phyloP scores from a whole-genome alignment of 331 rosid genomes.

The Quercus phellos region DNA sequence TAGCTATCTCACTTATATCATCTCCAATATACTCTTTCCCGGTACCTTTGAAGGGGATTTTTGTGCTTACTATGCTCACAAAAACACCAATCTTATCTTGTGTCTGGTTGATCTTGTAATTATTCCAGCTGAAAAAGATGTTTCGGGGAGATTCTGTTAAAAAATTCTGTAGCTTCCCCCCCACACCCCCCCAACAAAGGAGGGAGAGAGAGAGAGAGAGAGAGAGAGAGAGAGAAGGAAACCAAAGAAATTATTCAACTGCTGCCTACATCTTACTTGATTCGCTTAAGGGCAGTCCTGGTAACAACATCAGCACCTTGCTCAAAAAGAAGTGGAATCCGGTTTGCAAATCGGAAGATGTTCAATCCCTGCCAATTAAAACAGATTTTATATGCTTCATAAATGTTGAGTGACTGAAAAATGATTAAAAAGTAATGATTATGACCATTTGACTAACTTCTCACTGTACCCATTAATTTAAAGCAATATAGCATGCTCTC shows the following conservation, averaged over 20 bases:
- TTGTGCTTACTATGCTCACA: constrained; percentile 92
- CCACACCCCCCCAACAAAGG: background rate
- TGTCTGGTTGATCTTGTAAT: constrained; percentile 90
- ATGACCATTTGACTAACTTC: background rate
- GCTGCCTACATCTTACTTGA: constrained; percentile 50
- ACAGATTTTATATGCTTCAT: constrained; percentile 15
- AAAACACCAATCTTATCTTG: constrained; percentile 95
- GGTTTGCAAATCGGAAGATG: constrained; percentile 92
- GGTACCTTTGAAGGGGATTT: constrained; percentile 96
- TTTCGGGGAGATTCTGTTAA: constrained; percentile 7
- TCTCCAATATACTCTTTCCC: constrained; percentile 98
- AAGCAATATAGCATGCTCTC: background rate
- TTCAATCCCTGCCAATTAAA: constrained; percentile 71
- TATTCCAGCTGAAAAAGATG: constrained; percentile 59
- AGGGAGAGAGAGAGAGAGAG: background rate
- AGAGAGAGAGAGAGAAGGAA: too few species aligned
- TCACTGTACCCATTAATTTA: background rate
- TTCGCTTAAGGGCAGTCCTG: constrained; percentile 84
- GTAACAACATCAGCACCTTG: constrained; percentile 99
- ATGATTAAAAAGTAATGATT: background rate
- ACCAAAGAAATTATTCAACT: constrained; percentile 9
- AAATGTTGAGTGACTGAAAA: constrained; percentile 16
- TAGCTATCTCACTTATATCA: constrained; percentile 89
- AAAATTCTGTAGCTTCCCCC: background rate
- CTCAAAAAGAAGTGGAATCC: constrained; percentile 98